Evolutionary conservation across 306 rosid genomes (phyloP), one percentile per base, ranked within the genome.

Genomic region (Arachis hypogaea): DNA sequence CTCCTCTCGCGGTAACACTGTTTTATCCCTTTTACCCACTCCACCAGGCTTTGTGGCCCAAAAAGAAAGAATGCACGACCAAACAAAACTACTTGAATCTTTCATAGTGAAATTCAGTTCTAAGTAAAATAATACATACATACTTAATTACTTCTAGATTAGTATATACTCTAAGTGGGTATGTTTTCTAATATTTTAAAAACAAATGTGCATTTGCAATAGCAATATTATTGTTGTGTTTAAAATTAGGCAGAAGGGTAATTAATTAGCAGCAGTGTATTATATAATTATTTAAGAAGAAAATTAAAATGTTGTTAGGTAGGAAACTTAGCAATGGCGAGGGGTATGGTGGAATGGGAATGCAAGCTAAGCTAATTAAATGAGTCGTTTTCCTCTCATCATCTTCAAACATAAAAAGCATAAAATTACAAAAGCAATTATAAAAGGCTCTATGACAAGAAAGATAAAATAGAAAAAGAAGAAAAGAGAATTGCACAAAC

Each of bases 21-120:
- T 77, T 85, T 78, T 73, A 83, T 83, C 85, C 76, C 82, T 86
- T 83, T 81, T 81, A 83, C 81, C 62, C 81, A 36, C 86, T 64
- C 82, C 30, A 81, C 3, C 38, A 33, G 4, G 18, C 71, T 61
- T 30, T 69, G 58, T 82, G 80, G 82, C 83, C 78, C 76, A 70
- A 54, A 74, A 50, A 69, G 72, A 81, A 6, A 83, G 55, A 52
- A 11, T 33, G 38, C 38, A 33, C 28, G 28, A 22, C 28, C 28
- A 22, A 22, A 22, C 28, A 22, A 22, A 22, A 22, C 28, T 22
- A 22, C 28, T 22, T 22, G 28, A 22, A 22, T 1, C 28, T 22
- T 22, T 22, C 28, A 22, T 1, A 22, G 28, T 22, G 28, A 22
- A 22, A 22, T 22, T 18, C 22, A 18, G 22, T 18, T 18, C 22